Evolutionary conservation across 2,329 filamentous ascomycete genomes (phyloP).

Genomic region (Ustulina deusta): DNA sequence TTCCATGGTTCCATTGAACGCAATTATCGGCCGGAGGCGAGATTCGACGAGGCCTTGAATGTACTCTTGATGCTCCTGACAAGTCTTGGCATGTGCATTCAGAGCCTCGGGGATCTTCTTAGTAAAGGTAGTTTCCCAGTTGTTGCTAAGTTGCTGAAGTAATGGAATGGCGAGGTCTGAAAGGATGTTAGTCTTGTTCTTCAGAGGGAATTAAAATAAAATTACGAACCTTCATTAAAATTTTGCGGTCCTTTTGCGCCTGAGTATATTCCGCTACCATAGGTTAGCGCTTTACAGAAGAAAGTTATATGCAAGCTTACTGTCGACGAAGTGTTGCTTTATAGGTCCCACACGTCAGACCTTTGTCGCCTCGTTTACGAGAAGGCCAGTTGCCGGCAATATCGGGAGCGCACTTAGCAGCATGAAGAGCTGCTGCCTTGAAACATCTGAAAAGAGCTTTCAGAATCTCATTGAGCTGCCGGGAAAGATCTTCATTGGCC

Average conservation of each 20-base stretch:
- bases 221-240: constrained; percentile 42
- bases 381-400: constrained; percentile 35
- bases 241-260: constrained; percentile 21
- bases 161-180: constrained; percentile 37
- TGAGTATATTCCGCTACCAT: constrained; percentile 37
- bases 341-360: constrained; percentile 34
- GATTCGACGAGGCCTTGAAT: constrained; percentile 26
- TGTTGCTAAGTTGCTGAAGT: constrained; percentile 19
- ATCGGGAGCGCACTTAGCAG: constrained; percentile 17
- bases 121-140: constrained; percentile 36
- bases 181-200: background rate
- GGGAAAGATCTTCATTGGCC: constrained; percentile 2
- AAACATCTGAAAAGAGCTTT: constrained; percentile 30
- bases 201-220: background rate
- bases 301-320: constrained; percentile 26
- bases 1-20: constrained; percentile 15
- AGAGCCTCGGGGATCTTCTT: constrained; percentile 36
- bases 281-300: constrained; percentile 12
- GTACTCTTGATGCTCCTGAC: constrained; percentile 2
- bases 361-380: constrained; percentile 20
- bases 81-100: constrained; percentile 13
- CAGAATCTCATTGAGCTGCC: constrained; percentile 14
- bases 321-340: constrained; percentile 33
- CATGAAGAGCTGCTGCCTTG: constrained; percentile 9
- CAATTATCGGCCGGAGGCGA: constrained; percentile 17